Conservation (phyloP, 805 yeast species). For the Candida saitoana region DNA sequence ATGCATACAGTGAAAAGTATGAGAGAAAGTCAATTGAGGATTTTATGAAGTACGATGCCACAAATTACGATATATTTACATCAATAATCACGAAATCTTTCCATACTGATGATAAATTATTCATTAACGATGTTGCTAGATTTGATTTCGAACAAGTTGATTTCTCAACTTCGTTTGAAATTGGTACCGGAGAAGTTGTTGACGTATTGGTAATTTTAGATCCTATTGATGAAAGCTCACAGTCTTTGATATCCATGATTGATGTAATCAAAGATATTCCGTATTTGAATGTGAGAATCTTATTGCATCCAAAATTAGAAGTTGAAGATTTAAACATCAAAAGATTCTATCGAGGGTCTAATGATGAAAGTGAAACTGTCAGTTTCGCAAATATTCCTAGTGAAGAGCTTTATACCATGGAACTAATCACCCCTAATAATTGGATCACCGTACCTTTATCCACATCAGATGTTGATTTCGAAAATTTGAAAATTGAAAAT, state of each 20-base stretch:
- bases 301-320: slow-evolving; percentile 53
- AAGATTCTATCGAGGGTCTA: slow-evolving; percentile 48
- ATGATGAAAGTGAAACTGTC: slow-evolving; percentile 19
- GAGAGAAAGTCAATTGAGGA: slow-evolving; percentile 11
- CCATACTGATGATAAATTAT: slow-evolving; percentile 38
- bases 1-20: slow-evolving; percentile 24
- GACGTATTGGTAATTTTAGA: slow-evolving; percentile 62
- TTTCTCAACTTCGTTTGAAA: slow-evolving; percentile 22
- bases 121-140: slow-evolving; percentile 42
- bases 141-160: slow-evolving; percentile 39
- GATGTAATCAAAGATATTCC: slow-evolving; percentile 38
- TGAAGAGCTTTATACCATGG: slow-evolving; percentile 45
- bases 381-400: slow-evolving; percentile 47
- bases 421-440: slow-evolving; percentile 55
- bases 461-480: slow-evolving; percentile 50
- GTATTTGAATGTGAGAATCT: slow-evolving; percentile 50
- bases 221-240: slow-evolving; percentile 70
- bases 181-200: slow-evolving; percentile 26
- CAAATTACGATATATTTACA: slow-evolving; percentile 47
- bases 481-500: slow-evolving; percentile 48
- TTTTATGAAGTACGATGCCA: slow-evolving; percentile 12
- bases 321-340: slow-evolving; percentile 42
- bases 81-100: slow-evolving; percentile 43
- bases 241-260: slow-evolving; percentile 49
- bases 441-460: slow-evolving; percentile 63